A percentile compares a stretch with the other conserved stretches of the same genome.
Conservation (phyloP, 73 alveolate genomes). For the Paramecium pentaurelia region DNA sequence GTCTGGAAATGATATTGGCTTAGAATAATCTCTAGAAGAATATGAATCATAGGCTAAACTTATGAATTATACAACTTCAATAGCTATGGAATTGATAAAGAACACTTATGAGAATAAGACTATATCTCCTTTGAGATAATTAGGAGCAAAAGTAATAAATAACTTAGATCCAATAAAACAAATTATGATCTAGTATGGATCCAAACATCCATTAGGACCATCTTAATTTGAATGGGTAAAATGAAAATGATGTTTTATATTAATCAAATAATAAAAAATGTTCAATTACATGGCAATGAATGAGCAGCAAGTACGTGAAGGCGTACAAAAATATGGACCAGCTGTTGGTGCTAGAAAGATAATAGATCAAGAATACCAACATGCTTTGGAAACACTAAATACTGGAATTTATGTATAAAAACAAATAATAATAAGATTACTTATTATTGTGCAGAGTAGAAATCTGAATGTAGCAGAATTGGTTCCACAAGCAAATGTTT, state of each 20-base stretch:
- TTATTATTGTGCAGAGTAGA: slow-evolving; percentile 65
- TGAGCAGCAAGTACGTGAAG: slow-evolving; percentile 44
- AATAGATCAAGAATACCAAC: slow-evolving; percentile 78
- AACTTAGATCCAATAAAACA: neutral
- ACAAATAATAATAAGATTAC: slow-evolving; percentile 51
- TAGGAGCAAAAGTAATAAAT: slow-evolving; percentile 38
- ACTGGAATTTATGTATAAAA: slow-evolving; percentile 71
- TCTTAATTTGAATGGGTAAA: neutral
- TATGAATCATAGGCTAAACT: slow-evolving; percentile 55
- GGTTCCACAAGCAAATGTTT: slow-evolving; percentile 81
- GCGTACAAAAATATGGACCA: slow-evolving; percentile 76
- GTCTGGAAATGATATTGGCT: slow-evolving; percentile 55
- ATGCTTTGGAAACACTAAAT: slow-evolving; percentile 74
- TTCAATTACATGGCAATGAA: slow-evolving; percentile 29
- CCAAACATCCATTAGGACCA: slow-evolving; percentile 63
- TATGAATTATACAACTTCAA: slow-evolving; percentile 54
- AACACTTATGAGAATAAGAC: slow-evolving; percentile 41
- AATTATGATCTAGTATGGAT: slow-evolving; percentile 21
- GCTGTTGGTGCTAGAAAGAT: slow-evolving; percentile 91
- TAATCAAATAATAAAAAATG: slow-evolving; percentile 18
- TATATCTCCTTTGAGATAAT: neutral
- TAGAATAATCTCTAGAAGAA: neutral
- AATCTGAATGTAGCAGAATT: slow-evolving; percentile 81
- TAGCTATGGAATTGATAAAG: slow-evolving; percentile 46
- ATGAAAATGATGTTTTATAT: neutral